These are phyloP conservation scores for Gossypium longicalyx DNA, from an alignment of 345 rosid species.

Conservation along the genomic window DNA sequence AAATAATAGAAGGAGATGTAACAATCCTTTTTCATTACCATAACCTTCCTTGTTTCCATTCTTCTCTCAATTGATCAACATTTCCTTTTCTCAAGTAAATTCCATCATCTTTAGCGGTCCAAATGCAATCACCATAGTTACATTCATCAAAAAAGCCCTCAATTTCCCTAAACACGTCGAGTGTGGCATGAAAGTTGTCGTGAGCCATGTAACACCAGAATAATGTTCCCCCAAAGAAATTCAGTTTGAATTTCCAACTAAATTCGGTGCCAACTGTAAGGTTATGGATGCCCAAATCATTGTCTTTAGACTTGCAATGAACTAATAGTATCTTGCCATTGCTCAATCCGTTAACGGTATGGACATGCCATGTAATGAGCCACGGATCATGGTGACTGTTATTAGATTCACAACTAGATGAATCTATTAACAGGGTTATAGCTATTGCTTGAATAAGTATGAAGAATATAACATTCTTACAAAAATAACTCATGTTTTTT, in stretches of 20 bases:
- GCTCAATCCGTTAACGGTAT: not conserved
- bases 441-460: not conserved
- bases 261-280: not conserved
- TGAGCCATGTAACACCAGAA: not conserved
- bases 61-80: too few species aligned
- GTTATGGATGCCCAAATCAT: not conserved
- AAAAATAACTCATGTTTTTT: not conserved
- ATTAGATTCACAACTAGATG: not conserved
- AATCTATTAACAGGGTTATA: too few species aligned
- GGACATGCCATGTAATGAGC: not conserved
- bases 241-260: not conserved
- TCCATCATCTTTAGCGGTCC: not conserved
- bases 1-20: too few species aligned
- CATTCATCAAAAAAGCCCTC: not conserved
- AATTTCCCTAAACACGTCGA: too few species aligned
- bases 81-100: not conserved
- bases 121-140: not conserved
- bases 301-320: not conserved
- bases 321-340: not conserved
- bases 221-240: not conserved
- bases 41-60: too few species aligned
- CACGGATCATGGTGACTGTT: too few species aligned
- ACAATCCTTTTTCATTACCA: too few species aligned
- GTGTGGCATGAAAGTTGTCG: too few species aligned
- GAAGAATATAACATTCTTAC: not conserved